phyloP scores from a whole-genome alignment of 352 stramenopile species.

The Phytopythium oedochilum region DNA sequence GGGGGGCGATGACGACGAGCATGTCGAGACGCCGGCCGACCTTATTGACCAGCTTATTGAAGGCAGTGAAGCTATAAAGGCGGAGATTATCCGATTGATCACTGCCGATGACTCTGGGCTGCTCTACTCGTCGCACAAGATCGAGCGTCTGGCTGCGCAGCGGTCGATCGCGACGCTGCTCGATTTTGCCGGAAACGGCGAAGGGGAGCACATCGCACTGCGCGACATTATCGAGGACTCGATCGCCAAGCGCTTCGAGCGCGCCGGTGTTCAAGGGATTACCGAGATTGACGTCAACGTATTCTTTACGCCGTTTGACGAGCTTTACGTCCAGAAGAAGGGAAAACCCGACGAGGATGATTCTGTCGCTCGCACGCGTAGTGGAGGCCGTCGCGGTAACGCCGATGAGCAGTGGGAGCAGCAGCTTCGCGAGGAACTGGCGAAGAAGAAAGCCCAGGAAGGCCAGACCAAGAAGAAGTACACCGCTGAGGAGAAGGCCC shows the following conservation, averaged over 20 bases:
- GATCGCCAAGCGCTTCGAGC: constrained; percentile 48
- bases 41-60: constrained; percentile 81
- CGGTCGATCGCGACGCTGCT: constrained; percentile 68
- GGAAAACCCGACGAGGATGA: constrained; percentile 15
- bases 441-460: constrained; percentile 41
- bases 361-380: constrained; percentile 9
- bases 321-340: constrained; percentile 70
- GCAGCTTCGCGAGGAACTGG: constrained; percentile 76
- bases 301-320: constrained; percentile 59
- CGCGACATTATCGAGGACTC: constrained; percentile 63
- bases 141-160: constrained; percentile 60
- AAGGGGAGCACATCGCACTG: constrained; percentile 68
- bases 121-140: constrained; percentile 41
- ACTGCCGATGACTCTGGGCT: constrained; percentile 34
- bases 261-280: constrained; percentile 43
- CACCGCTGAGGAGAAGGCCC: constrained; percentile 48
- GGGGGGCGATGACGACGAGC: constrained; percentile 31
- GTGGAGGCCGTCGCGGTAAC: constrained; percentile 46
- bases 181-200: constrained; percentile 75
- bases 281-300: constrained; percentile 55
- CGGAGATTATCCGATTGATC: constrained; percentile 40
- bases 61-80: constrained; percentile 55
- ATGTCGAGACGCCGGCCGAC: constrained; percentile 35
- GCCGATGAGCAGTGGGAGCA: constrained; percentile 86
- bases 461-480: constrained; percentile 40